phyloP scores from a whole-genome alignment of 129 eudicot genomes.

The Arctium lappa region DNA sequence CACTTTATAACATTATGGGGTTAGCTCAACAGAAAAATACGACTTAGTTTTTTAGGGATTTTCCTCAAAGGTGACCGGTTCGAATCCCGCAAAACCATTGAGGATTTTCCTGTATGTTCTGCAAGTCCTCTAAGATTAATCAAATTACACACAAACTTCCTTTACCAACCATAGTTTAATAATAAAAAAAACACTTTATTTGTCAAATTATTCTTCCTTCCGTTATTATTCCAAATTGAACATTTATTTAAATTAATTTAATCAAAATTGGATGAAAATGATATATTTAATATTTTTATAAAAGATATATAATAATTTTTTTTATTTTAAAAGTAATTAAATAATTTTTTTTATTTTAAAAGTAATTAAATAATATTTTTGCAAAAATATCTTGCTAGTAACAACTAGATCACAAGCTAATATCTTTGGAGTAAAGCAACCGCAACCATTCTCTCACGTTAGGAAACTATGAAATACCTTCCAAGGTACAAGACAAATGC shows the following conservation, averaged over 20 bases:
- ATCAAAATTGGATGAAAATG: background rate
- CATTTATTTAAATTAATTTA: background rate
- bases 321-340: background rate
- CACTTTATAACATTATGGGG: background rate
- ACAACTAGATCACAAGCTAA: conserved; percentile 14
- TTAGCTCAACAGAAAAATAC: too few relatives aligned
- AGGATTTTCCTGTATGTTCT: too few relatives aligned
- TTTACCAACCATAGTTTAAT: too few relatives aligned
- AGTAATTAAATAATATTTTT: background rate
- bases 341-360: background rate
- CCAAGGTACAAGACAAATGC: background rate
- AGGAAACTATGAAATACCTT: background rate
- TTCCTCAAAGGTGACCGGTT: too few relatives aligned
- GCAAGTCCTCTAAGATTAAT: too few relatives aligned
- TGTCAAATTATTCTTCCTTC: background rate
- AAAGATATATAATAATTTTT: background rate
- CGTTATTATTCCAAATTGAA: background rate
- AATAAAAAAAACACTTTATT: too few relatives aligned
- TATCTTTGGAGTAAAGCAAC: conserved; percentile 34
- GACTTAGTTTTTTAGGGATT: too few relatives aligned
- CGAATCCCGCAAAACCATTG: too few relatives aligned
- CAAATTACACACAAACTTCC: too few relatives aligned
- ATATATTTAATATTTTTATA: background rate
- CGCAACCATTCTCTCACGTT: conserved; percentile 2
- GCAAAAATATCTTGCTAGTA: conserved; percentile 20